Percentiles rank a stretch among this genome's conserved stretches.
phyloP scores from a whole-genome alignment of 2,329 filamentous ascomycete species.

The Fusarium papillatum region DNA sequence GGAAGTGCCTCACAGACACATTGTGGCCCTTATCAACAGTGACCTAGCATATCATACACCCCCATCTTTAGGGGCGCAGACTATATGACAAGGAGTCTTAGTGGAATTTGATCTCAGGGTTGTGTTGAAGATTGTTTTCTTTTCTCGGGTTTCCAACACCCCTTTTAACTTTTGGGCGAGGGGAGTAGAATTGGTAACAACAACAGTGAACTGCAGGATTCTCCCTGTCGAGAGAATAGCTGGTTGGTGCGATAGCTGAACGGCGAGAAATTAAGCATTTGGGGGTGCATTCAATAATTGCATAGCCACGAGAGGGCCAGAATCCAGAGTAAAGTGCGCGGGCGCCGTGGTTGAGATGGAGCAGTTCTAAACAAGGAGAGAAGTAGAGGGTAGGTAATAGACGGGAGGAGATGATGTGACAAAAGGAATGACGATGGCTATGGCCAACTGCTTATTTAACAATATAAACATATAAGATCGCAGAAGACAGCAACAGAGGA shows the following conservation, averaged over 20 bases:
- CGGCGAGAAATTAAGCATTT: too few species aligned
- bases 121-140: too few species aligned
- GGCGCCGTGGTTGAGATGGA: background rate
- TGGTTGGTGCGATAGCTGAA: too few species aligned
- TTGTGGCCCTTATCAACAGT: background rate
- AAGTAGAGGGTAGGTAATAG: background rate
- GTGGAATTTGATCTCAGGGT: background rate
- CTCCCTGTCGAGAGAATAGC: too few species aligned
- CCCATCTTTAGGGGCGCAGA: background rate
- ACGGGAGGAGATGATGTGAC: background rate
- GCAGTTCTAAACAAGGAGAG: background rate
- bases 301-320: background rate
- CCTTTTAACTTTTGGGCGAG: too few species aligned
- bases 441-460: fast-evolving
- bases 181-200: too few species aligned
- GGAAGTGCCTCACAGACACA: background rate
- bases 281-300: too few species aligned
- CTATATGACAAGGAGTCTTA: background rate
- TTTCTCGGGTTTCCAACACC: too few species aligned
- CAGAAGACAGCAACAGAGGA: background rate
- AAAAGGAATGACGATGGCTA: background rate
- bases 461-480: background rate
- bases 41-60: background rate
- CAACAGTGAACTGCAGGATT: too few species aligned
- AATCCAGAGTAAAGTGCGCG: background rate